Percentiles rank a stretch among this genome's conserved stretches.
These are phyloP conservation scores for Saturnispora bothae DNA, from an alignment of 805 yeast species.

Conservation along the genomic window DNA sequence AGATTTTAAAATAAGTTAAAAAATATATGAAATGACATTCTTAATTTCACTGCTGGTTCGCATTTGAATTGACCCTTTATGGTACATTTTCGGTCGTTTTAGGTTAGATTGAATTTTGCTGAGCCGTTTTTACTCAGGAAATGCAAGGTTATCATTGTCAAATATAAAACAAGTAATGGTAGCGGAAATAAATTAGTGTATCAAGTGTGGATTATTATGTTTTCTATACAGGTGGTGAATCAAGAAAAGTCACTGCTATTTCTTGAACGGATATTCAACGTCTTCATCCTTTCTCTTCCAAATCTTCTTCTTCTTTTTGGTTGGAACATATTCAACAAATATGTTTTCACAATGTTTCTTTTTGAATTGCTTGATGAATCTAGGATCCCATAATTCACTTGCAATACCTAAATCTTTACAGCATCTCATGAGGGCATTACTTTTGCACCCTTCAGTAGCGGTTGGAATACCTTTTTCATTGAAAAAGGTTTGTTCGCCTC, in stretches of 20 bases:
- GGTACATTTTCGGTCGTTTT: no score
- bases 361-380: constrained; percentile 66
- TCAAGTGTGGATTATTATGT: no score
- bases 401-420: constrained; percentile 97
- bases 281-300: constrained; percentile 84
- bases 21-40: no score
- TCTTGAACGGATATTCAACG: constrained; percentile 79
- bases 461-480: constrained; percentile 82
- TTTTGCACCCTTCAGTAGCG: constrained; percentile 94
- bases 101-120: neutral
- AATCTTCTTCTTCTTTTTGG: constrained; percentile 77
- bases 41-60: no score
- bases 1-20: neutral
- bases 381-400: constrained; percentile 95
- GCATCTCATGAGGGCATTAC: constrained; percentile 95
- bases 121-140: no score
- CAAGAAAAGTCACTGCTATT: no score
- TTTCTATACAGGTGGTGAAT: neutral
- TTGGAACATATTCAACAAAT: constrained; percentile 74
- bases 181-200: no score
- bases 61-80: no score
- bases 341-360: constrained; percentile 62
- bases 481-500: constrained; percentile 94
- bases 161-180: neutral
- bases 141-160: no score